Evolutionary conservation across 257 asterid genomes (phyloP).

Genomic region (Petunia axillaris): DNA sequence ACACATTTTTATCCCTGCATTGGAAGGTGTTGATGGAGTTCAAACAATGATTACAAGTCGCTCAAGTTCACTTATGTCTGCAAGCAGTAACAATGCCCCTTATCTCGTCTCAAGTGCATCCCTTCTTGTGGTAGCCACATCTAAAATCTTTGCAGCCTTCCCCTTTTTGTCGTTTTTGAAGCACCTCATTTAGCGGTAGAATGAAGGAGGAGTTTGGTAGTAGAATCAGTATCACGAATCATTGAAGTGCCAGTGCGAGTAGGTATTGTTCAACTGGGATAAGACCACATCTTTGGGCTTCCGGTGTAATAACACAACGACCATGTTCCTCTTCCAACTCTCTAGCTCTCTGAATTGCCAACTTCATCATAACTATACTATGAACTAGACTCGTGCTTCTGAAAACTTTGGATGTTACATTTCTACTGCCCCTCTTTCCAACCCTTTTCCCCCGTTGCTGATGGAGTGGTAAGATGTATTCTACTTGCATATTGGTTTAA

Average conservation of each 20-base stretch:
- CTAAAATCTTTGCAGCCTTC: not conserved
- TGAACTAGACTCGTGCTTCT: too few species aligned
- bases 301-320: not conserved
- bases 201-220: not conserved
- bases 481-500: not conserved
- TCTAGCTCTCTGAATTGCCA: not conserved
- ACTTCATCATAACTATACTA: too few species aligned
- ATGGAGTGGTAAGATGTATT: not conserved
- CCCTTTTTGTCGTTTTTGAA: slow-evolving; percentile 1
- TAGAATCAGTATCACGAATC: not conserved
- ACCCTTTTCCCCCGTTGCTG: too few species aligned
- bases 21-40: not conserved
- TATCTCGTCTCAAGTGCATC: slow-evolving; percentile 1
- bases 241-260: not conserved
- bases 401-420: too few species aligned
- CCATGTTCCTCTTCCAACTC: not conserved
- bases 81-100: not conserved
- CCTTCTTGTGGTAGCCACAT: slow-evolving; percentile 9
- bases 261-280: not conserved
- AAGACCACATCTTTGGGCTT: not conserved
- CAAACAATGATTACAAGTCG: not conserved
- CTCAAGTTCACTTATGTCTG: not conserved
- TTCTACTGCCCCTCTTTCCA: too few species aligned
- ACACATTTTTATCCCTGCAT: slow-evolving; percentile 26
- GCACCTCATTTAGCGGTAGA: not conserved